Evolutionary conservation across 768 basidiomycete genomes (phyloP).

Genomic region (Clavaria fumosa): DNA sequence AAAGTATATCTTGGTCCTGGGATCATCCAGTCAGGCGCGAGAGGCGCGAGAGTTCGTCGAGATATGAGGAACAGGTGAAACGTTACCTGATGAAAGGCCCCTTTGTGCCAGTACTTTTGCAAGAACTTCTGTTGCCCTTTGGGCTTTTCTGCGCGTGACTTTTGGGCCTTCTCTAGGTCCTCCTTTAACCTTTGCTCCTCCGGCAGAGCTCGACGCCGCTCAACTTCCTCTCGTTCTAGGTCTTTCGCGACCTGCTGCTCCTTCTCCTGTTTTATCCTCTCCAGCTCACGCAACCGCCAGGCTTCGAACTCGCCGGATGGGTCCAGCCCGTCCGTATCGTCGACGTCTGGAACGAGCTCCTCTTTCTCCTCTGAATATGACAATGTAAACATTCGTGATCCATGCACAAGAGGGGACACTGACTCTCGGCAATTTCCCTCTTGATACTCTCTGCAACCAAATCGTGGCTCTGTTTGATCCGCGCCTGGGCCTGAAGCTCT

Average conservation of each 20-base stretch:
- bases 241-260: slow-evolving; percentile 73
- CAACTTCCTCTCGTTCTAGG: slow-evolving; percentile 80
- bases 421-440: slow-evolving; percentile 88
- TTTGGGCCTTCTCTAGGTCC: slow-evolving; percentile 76
- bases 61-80: slow-evolving; percentile 2
- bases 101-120: slow-evolving; percentile 99
- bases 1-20: slow-evolving; percentile 83
- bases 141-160: slow-evolving; percentile 73
- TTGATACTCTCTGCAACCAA: slow-evolving; percentile 90
- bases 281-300: slow-evolving; percentile 88
- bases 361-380: slow-evolving; percentile 66
- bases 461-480: slow-evolving; percentile 78
- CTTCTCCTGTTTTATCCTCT: slow-evolving; percentile 88
- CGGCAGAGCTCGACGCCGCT: slow-evolving; percentile 79
- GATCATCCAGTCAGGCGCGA: too few species aligned
- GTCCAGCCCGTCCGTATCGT: slow-evolving; percentile 90
- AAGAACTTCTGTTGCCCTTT: slow-evolving; percentile 86
- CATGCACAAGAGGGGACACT: slow-evolving; percentile 7
- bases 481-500: slow-evolving; percentile 64
- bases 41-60: not conserved
- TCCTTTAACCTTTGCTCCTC: slow-evolving; percentile 88
- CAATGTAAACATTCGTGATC: slow-evolving; percentile 3
- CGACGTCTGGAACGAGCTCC: slow-evolving; percentile 69
- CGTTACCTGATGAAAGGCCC: slow-evolving; percentile 91
- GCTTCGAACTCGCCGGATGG: slow-evolving; percentile 85